These are phyloP conservation scores for Penicillium nucicola DNA, from an alignment of 495 filamentous ascomycete species.

Conservation along the genomic window DNA sequence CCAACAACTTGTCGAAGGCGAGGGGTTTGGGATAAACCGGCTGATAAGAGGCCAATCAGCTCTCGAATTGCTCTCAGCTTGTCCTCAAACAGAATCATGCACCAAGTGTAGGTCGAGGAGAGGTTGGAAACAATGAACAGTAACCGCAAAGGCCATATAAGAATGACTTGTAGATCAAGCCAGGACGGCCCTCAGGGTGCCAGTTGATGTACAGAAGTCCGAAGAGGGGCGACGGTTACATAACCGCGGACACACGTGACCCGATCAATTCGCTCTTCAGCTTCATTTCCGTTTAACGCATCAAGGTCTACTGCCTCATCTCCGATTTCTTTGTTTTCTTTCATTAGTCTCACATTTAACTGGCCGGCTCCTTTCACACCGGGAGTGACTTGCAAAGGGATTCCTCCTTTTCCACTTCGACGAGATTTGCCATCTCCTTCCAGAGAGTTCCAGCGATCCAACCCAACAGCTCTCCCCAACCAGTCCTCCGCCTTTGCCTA, in stretches of 20 bases:
- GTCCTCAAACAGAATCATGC: background rate
- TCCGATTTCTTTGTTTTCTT: background rate
- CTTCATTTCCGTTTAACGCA: slow-evolving; percentile 7
- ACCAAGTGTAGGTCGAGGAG: background rate
- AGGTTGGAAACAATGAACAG: background rate
- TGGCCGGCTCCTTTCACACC: background rate
- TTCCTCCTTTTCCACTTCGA: background rate
- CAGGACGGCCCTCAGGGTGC: slow-evolving; percentile 8
- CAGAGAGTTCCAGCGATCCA: slow-evolving; percentile 5
- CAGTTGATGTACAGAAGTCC: slow-evolving; percentile 3
- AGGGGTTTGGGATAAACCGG: slow-evolving; percentile 4
- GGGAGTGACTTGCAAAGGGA: background rate
- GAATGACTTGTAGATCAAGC: background rate
- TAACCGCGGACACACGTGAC: slow-evolving; percentile 3
- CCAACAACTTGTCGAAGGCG: background rate
- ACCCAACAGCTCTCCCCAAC: background rate
- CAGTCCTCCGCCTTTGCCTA: slow-evolving; percentile 3
- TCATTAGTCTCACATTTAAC: background rate
- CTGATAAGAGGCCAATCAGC: slow-evolving; percentile 11
- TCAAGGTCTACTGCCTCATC: slow-evolving; percentile 1
- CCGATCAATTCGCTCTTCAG: slow-evolving; percentile 8
- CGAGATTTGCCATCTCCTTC: slow-evolving; percentile 1
- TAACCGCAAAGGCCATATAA: background rate
- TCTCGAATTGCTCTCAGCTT: background rate
- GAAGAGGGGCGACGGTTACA: slow-evolving; percentile 1